phyloP scores from a whole-genome alignment of 305 asterid species.

The Solanum hybrid region DNA sequence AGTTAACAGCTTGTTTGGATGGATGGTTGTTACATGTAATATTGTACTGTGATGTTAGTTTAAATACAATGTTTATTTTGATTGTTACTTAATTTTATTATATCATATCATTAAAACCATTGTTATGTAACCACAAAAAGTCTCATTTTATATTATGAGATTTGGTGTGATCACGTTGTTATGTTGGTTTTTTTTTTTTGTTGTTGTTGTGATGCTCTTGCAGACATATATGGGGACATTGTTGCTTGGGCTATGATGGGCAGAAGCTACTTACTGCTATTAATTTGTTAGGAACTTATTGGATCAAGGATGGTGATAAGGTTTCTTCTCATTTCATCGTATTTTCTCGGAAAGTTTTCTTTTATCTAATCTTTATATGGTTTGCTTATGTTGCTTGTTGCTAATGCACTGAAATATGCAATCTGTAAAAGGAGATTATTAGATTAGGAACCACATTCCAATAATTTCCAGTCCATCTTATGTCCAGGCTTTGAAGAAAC shows the following conservation, averaged over 20 bases:
- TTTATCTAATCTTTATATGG: background rate
- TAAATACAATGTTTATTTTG: background rate
- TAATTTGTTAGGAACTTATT: conserved; percentile 43
- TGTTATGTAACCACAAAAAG: background rate
- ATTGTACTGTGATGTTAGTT: background rate
- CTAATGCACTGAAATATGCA: background rate
- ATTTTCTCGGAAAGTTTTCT: background rate
- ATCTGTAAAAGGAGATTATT: background rate
- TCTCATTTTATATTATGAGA: background rate
- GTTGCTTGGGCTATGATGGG: conserved; percentile 65
- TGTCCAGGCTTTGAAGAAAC: background rate
- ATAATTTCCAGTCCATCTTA: background rate
- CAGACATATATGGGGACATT: conserved; percentile 65
- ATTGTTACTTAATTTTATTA: background rate
- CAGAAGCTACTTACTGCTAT: conserved; percentile 47
- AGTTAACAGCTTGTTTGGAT: background rate
- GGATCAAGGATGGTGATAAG: conserved; percentile 80
- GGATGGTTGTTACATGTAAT: background rate
- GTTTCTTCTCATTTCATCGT: conserved; percentile 20
- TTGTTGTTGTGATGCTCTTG: background rate
- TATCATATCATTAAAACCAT: background rate
- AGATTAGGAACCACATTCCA: background rate
- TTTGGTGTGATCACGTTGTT: background rate
- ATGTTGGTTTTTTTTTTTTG: background rate
- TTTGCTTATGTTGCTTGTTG: background rate